Conservation (phyloP, 345 rosid species). For the Trapa bicornis region DNA sequence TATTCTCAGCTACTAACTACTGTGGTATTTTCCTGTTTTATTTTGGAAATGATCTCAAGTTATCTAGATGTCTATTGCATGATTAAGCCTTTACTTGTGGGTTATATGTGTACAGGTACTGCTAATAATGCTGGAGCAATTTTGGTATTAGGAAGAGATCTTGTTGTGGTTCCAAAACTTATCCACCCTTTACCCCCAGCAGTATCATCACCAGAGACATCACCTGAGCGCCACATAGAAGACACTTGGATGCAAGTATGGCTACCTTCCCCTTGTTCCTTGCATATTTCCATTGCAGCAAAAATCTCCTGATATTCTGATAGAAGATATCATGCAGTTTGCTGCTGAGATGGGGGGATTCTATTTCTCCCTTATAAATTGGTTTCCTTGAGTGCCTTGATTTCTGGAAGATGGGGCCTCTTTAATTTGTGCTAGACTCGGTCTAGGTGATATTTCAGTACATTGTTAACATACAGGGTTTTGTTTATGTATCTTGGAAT, state of each 20-base stretch:
- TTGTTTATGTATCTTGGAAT: not conserved
- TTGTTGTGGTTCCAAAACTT: constrained; percentile 89
- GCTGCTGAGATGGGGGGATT: not conserved
- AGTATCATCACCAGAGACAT: constrained; percentile 76
- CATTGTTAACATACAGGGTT: too few relatives aligned
- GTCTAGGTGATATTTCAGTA: not conserved
- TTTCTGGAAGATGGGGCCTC: not conserved
- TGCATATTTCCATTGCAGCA: not conserved
- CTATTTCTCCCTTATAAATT: not conserved
- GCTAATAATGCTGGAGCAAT: constrained; percentile 98
- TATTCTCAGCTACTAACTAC: constrained; percentile 94
- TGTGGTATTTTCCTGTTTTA: constrained; percentile 42
- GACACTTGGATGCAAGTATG: constrained; percentile 99
- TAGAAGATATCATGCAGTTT: not conserved
- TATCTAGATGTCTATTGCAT: not conserved
- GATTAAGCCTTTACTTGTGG: not conserved
- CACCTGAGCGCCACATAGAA: constrained; percentile 82
- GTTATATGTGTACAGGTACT: constrained; percentile 40
- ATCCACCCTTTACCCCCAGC: constrained; percentile 98
- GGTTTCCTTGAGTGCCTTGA: not conserved
- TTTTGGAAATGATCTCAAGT: not conserved
- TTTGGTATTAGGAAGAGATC: constrained; percentile 97
- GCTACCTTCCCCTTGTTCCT: not conserved
- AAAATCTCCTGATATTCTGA: not conserved
- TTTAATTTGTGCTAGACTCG: not conserved